phyloP scores from a whole-genome alignment of 345 rosid genomes.

The Cardamine chenopodiifolia region DNA sequence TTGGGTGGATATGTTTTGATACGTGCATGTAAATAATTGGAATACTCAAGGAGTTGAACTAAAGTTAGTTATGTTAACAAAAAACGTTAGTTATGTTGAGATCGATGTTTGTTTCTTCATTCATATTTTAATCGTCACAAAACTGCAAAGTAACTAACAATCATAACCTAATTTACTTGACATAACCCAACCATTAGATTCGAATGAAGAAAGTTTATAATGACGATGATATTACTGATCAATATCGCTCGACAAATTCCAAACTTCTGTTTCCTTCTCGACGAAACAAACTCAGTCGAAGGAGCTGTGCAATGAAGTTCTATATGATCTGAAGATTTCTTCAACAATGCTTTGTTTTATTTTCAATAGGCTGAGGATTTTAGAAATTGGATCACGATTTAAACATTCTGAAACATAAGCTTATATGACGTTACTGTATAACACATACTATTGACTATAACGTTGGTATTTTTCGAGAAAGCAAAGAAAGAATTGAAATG shows the following conservation, averaged over 20 bases:
- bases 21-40: slow-evolving; percentile 31
- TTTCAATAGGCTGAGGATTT: neutral
- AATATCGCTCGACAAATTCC: neutral
- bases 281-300: neutral
- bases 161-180: neutral
- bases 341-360: neutral
- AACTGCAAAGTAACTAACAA: neutral
- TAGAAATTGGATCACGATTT: neutral
- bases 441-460: too few relatives aligned
- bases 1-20: slow-evolving; percentile 17
- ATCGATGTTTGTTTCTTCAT: neutral
- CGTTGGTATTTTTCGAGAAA: too few relatives aligned
- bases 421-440: too few relatives aligned
- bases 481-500: neutral
- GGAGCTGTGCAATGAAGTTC: neutral
- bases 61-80: slow-evolving; percentile 9
- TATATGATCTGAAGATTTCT: neutral
- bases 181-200: neutral
- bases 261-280: neutral
- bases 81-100: slow-evolving; percentile 11
- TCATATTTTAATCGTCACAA: neutral
- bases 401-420: neutral
- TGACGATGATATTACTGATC: neutral
- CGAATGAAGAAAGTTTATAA: neutral
- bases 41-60: slow-evolving; percentile 6